A percentile compares a stretch with the other conserved stretches of the same genome.
Conservation (phyloP, 371 early-diverging fungal species). For the Mortierella sp. region DNA sequence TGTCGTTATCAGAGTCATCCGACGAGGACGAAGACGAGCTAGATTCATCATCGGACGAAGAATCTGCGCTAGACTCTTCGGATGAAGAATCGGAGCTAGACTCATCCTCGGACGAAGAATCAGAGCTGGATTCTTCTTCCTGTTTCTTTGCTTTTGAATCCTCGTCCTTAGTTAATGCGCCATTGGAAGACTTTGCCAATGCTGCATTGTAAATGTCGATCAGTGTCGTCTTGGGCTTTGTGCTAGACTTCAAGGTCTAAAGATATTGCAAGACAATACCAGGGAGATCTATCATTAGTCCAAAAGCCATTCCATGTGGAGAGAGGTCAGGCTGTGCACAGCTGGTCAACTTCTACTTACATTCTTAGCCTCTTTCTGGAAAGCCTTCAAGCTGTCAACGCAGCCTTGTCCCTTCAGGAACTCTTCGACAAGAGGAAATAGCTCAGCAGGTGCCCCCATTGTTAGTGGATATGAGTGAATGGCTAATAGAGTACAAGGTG, state of each 20-base stretch:
- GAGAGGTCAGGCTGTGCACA: too few species aligned
- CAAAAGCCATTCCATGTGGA: too few species aligned
- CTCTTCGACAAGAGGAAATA: slow-evolving; percentile 47
- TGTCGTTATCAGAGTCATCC: slow-evolving; percentile 27
- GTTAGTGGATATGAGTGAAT: background rate
- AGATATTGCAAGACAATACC: too few species aligned
- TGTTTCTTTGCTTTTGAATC: slow-evolving; percentile 5
- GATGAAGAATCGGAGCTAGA: slow-evolving; percentile 13
- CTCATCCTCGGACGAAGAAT: slow-evolving; percentile 17
- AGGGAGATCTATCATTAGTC: too few species aligned
- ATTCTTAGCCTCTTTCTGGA: slow-evolving; percentile 54
- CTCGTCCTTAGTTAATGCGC: slow-evolving; percentile 8
- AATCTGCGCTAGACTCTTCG: slow-evolving; percentile 17
- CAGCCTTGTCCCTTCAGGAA: slow-evolving; percentile 50
- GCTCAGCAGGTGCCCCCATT: slow-evolving; percentile 50
- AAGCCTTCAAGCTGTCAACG: slow-evolving; percentile 43
- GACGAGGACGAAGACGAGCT: slow-evolving; percentile 30
- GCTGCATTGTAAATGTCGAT: slow-evolving; percentile 36
- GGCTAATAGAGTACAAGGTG: background rate
- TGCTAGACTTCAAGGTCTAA: slow-evolving; percentile 44
- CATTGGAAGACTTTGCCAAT: background rate
- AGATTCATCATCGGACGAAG: background rate
- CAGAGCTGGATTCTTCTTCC: slow-evolving; percentile 3
- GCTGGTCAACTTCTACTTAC: slow-evolving; percentile 12
- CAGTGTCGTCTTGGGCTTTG: slow-evolving; percentile 43